Evolutionary conservation across 192 early-diverging fungal genomes (phyloP), one percentile per base, ranked within the genome.

Genomic region (Coemansia sp.): DNA sequence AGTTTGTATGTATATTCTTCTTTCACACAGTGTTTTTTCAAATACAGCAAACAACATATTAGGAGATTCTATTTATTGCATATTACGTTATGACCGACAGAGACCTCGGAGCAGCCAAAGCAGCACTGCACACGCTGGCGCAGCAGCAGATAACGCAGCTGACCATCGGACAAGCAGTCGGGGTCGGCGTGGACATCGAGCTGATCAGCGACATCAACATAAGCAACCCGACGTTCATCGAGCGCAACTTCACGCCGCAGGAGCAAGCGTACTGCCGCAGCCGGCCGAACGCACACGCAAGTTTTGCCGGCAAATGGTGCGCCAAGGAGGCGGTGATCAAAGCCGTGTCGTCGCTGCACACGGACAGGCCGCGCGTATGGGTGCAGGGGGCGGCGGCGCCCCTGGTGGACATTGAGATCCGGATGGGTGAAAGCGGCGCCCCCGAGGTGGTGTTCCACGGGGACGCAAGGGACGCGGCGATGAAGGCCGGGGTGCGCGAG

Each of bases 241-340:
- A 90, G 62, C 90, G 95, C 62, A 98, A 98, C 83, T 95, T 95
- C 53, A 98, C 93, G 1, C 19, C 24, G 4, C 64, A 69, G n/a
- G 93, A 96, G 68, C 85, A 86, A 41, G 74, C 66, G 4, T 94
- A 98, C 77, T 98, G 95, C 76, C 43, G 69, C 38, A 52, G 62
- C 25, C 80, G 82, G 1, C 83, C 92, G 12, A 85, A 87, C 64
- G 85, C 89, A 14, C 85, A 86, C 59, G 81, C 92, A 0, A 92
- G 90, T 73, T 93, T 91, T 74, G 88, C 95, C 30, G 95, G 95
- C 50, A 85, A 89, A 25, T 98, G 95, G 95, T 89, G 89, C 8
- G 95, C 95, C 53, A 98, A 98, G 83, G 95, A 98, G 64, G 91
- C 95, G 1, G 91, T 93, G 14, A 82, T 98, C 66, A 98, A 98